phyloP scores from a whole-genome alignment of 441 rosid species.

The Metrosideros polymorpha region DNA sequence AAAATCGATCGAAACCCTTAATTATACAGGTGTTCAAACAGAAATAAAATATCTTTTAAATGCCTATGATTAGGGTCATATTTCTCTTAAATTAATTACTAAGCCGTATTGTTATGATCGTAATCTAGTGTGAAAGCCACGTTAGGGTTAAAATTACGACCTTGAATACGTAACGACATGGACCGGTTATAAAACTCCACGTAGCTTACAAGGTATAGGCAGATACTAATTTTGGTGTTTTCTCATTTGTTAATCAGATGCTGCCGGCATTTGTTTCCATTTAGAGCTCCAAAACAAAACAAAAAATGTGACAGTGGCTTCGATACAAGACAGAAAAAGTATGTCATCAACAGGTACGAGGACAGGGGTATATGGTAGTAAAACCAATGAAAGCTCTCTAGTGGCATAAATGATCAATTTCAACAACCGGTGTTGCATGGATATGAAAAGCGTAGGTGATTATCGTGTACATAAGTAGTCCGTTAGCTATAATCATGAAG shows the following conservation, averaged over 20 bases:
- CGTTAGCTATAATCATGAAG: background rate
- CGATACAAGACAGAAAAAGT: no score
- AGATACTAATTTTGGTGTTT: background rate
- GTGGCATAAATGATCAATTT: no score
- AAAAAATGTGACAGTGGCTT: no score
- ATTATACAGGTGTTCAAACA: background rate
- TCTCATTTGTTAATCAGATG: background rate
- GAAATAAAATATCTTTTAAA: no score
- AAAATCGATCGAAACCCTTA: background rate
- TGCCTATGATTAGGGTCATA: background rate
- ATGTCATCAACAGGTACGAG: no score
- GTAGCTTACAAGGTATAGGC: background rate
- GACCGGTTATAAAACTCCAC: no score
- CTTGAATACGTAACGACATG: background rate
- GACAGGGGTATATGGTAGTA: no score
- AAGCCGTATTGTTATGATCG: background rate
- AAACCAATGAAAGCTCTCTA: no score
- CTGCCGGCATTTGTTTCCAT: background rate
- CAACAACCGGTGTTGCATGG: no score
- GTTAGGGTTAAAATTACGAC: background rate
- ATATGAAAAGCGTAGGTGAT: no score
- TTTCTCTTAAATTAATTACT: background rate
- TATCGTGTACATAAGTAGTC: background rate
- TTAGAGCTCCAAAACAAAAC: background rate
- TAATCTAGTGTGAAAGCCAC: background rate